Percentiles rank a stretch among this genome's conserved stretches.
phyloP scores from a whole-genome alignment of 176 grass and related monocot species.

The Carex kokanica region DNA sequence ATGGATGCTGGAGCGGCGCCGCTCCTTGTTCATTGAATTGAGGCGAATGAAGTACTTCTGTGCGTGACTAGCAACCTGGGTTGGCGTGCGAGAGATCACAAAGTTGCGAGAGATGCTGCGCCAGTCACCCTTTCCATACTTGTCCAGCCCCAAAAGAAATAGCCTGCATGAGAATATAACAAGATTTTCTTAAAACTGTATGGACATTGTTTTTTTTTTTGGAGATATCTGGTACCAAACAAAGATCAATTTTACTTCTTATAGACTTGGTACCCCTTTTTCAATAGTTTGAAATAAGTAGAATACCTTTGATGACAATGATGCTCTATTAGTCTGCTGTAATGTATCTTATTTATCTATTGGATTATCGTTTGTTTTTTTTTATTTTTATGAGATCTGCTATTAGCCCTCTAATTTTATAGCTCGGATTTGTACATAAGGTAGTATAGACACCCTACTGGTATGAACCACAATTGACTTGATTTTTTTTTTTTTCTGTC shows the following conservation, averaged over 20 bases:
- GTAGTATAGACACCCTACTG: background rate
- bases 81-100: conserved; percentile 92
- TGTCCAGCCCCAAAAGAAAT: conserved; percentile 93
- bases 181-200: background rate
- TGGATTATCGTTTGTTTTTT: background rate
- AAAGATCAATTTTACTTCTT: background rate
- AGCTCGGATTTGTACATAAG: background rate
- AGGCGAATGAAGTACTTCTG: conserved; percentile 95
- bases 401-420: background rate
- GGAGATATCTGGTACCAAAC: background rate
- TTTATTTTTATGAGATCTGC: background rate
- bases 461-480: background rate
- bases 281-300: background rate
- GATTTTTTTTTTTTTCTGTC: background rate
- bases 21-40: conserved; percentile 90
- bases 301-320: background rate
- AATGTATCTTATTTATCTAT: background rate
- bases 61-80: conserved; percentile 90
- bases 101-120: conserved; percentile 96
- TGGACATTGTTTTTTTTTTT: background rate
- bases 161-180: conserved; percentile 45
- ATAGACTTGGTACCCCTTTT: background rate
- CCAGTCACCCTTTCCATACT: conserved; percentile 98
- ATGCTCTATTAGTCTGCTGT: background rate
- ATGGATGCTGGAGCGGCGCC: conserved; percentile 85